Conservation (phyloP, 176 grass and related monocot genomes). For the Metroxylon sagu region DNA sequence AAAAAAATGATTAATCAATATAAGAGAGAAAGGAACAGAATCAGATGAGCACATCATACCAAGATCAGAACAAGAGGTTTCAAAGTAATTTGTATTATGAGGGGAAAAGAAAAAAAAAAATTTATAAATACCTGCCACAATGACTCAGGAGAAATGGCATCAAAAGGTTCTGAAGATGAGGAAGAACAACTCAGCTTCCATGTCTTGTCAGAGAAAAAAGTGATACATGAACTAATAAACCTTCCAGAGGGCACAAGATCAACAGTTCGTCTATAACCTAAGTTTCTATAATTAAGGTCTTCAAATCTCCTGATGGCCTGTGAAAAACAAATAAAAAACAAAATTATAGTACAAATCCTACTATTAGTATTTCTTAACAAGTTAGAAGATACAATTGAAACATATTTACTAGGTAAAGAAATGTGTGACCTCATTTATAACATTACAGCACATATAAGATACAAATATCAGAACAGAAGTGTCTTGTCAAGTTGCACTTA, state of each 20-base stretch:
- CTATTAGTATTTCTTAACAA: no score
- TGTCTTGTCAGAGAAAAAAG: slow-evolving; percentile 8
- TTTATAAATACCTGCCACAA: slow-evolving; percentile 82
- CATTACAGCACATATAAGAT: neutral
- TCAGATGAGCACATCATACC: no score
- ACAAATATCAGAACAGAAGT: neutral
- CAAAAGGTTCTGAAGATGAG: slow-evolving; percentile 32
- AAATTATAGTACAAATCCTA: no score
- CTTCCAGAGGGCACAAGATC: slow-evolving; percentile 23
- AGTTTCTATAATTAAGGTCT: slow-evolving; percentile 36
- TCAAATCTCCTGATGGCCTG: slow-evolving; percentile 34
- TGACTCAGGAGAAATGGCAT: slow-evolving; percentile 49
- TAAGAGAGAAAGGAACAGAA: no score
- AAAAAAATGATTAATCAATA: no score
- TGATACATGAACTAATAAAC: slow-evolving; percentile 34
- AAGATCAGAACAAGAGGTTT: no score
- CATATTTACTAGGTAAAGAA: no score
- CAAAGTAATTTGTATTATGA: no score
- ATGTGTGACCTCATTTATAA: no score
- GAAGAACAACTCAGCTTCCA: slow-evolving; percentile 61
- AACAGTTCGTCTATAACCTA: slow-evolving; percentile 27
- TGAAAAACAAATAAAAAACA: slow-evolving; percentile 11
- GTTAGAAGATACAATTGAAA: no score
- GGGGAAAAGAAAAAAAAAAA: neutral
- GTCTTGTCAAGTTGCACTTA: neutral